Base-by-base conservation (phyloP, 371 early-diverging fungal species). In the Blyttiomyces sp. region DNA sequence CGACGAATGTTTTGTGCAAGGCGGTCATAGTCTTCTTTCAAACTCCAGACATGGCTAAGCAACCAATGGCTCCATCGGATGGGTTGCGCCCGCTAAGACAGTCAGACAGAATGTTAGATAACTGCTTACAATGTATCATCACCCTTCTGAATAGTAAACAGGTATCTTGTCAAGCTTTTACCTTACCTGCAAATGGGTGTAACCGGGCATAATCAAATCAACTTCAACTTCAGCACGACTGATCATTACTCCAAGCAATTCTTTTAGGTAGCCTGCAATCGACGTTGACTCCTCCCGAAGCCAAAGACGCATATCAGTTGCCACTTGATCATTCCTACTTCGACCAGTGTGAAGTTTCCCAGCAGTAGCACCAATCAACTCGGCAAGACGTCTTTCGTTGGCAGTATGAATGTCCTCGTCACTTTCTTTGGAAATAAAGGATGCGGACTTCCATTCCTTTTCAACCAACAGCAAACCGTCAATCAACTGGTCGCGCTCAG, bases 341-440 rank as follows among this genome's bases (percentile, higher is more conserved):
- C 98, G 86, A 19, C 98, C 98, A 3, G 98, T 97, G 73, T 97
- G 98, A 46, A 97, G 86, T 69, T 96, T 96, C 46, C 96, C 96
- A 31, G 94, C 93, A 24, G 94, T 72, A 35, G 44, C 86, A 4
- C 98, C 98, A 45, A 97, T 84, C 28, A 96, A 54, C 74, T 97
- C 98, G 45, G 90, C 91, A 27, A 97, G 79, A 28, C 98, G 86
- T 52, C 98, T 88, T 67, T 97, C 98, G 66, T 96, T 96, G 43
- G 98, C 98, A 1, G 96, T 94, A 71, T 97, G 98, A 66, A 97
- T 96, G 76, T 97, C 98, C 72, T 97, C 98, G 74, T 97, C 98
- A 6, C 88, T 86, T 1, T 84, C 75, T 63, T 83, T 72, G 54
- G 92, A 79, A 31, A 66, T 82, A 74, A 97, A 96, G n/a, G 69